Evolutionary conservation across 305 asterid species (phyloP).

Genomic region (Salvia sclarea): DNA sequence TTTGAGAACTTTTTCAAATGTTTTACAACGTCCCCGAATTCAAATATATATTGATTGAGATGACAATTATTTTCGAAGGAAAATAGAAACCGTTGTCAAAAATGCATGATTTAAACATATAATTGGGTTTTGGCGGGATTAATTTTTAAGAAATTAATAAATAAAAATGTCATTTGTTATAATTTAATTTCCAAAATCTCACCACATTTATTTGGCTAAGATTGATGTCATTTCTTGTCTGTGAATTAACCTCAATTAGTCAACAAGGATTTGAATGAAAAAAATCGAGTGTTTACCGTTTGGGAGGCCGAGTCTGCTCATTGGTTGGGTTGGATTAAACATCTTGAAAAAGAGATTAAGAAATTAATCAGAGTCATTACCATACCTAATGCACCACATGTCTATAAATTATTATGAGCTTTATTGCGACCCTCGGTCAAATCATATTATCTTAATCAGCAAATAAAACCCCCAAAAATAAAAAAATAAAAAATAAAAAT

Average conservation of each 20-base stretch:
- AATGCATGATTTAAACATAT: not conserved
- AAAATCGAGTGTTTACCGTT: constrained; percentile 34
- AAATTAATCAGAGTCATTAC: constrained; percentile 22
- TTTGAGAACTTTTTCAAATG: not conserved
- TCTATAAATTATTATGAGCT: not conserved
- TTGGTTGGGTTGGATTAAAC: constrained; percentile 34
- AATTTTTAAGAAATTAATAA: not conserved
- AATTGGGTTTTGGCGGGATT: not conserved
- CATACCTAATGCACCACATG: constrained; percentile 17
- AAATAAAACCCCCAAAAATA: too few species aligned
- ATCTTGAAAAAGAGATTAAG: constrained; percentile 2
- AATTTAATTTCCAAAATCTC: constrained; percentile 6
- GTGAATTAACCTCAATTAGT: constrained; percentile 11
- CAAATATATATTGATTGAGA: too few species aligned
- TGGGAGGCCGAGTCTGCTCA: constrained; percentile 34
- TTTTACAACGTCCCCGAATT: too few species aligned
- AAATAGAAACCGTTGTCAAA: too few species aligned
- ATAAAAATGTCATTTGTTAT: not conserved
- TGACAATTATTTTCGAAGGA: too few species aligned
- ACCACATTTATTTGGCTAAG: constrained; percentile 2
- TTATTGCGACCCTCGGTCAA: constrained; percentile 14
- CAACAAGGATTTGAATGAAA: constrained; percentile 38
- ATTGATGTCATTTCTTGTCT: constrained; percentile 50
- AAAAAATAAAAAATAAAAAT: not conserved
- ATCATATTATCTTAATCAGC: constrained; percentile 15